Evolutionary conservation across 1,139 yeast genomes (phyloP), one percentile per base, ranked within the genome.

Genomic region (Pichia cactophila): DNA sequence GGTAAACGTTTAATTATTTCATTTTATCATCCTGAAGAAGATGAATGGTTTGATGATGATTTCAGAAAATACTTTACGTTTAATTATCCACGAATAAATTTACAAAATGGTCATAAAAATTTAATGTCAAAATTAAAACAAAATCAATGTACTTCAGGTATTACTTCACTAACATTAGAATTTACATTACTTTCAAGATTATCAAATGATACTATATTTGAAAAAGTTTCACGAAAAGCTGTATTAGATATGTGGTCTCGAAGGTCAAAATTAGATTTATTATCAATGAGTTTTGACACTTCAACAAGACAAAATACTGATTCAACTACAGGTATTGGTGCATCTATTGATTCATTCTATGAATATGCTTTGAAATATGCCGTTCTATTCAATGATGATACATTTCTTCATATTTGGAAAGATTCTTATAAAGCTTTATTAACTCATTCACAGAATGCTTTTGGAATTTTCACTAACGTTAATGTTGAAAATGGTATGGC

Each of bases 331-430:
- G 96, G 97, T 0, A 74, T 86, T 10, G 97, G 97, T 0, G 97
- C 97, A 0, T 85, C 95, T 2, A 78, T 87, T n/a, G 97, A 90
- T 66, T 88, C 96, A 0, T 87, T 86, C 60, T 90, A 85, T 63
- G 97, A 90, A 61, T 87, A 90, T 63, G 86, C 96, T 0, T 72
- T 87, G 38, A 90, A 90, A 61, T 80, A 82, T 28, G 71, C 90
- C 3, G 77, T 89, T 12, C 61, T 90, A 10, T 88, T 89, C 54
- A 72, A 85, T 57, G 95, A 89, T 61, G 71, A 72, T 16, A 69
- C 73, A 36, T 72, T 86, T 63, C 72, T 75, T 66, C 61, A 70
- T 0, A 80, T 87, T 0, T 90, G 90, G 77, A 66, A 73, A 35
- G 65, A 69, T 3, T 72, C 86, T 0, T 83, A 83, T 58, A 69